Base-by-base conservation (phyloP, 768 basidiomycete species). In the Mrakia blollopis region DNA sequence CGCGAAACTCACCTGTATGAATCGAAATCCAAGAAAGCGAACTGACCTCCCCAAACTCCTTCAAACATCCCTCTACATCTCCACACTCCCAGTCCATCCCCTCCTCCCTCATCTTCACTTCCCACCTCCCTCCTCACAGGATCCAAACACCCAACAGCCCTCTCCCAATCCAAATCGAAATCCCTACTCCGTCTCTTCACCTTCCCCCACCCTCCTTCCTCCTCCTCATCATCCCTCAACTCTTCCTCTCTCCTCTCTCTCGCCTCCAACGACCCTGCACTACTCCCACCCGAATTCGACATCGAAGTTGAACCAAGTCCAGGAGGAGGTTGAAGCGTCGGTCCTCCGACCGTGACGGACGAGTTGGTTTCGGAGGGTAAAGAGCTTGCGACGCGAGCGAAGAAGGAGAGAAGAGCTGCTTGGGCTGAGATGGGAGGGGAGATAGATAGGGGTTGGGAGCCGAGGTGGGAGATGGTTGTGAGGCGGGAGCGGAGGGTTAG, bases 11-110 rank as follows among this genome's bases (percentile, higher is more conserved):
- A 65, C 67, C 84, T 86, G 76, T 95, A 86, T 30, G 87, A 87
- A 32, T 91, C 89, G 81, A 96, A 98, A 10, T 91, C 90, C 54
- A 88, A 88, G 82, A 97, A 98, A 80, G 78, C 79, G 77, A 83
- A 83, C 47, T 79, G 65, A 2, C 82, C 82, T 50, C 82, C 81
- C 81, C 81, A 82, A 30, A 78, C 78, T 7, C 82, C 82, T 7
- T 74, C 57, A 30, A 81, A 60, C n/a, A 73, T 62, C 11, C 80
- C 77, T 1, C 78, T 70, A 35, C 73, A 75, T 50, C 71, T 78
- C 52, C 79, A 73, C 28, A 77, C 25, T 1, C 68, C 82, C 80
- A 84, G 35, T 70, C 80, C 61, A 73, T 57, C 13, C 79, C 76
- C 69, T 76, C 79, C 76, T 84, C 78, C 8, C 84, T 83, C 30